Evolutionary conservation across 2,329 filamentous ascomycete genomes (phyloP).

Genomic region (Bisporella sp.): DNA sequence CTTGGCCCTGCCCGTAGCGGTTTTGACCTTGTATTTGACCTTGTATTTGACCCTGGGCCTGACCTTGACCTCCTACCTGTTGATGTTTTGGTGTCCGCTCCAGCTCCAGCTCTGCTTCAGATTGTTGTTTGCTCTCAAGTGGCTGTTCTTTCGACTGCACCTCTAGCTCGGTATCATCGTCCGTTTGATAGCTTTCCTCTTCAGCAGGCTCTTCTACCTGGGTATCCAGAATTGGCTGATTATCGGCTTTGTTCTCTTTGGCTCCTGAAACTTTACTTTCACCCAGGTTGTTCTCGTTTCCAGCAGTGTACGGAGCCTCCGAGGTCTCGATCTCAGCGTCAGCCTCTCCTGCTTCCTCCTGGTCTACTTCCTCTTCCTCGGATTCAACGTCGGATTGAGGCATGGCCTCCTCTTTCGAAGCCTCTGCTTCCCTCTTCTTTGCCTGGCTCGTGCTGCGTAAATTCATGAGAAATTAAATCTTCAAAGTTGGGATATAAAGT

Average conservation of each 20-base stretch:
- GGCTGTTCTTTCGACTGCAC: neutral
- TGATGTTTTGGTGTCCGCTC: neutral
- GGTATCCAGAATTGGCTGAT: neutral
- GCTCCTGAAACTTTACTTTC: neutral
- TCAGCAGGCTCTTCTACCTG: neutral
- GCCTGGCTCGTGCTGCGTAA: neutral
- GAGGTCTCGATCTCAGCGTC: neutral
- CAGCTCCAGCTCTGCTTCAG: neutral
- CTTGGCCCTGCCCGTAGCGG: neutral
- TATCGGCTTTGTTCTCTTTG: neutral
- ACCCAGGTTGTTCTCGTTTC: too few species aligned
- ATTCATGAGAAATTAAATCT: neutral
- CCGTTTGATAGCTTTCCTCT: neutral
- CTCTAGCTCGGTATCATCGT: neutral
- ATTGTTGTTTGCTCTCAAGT: neutral
- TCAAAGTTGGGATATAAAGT: neutral
- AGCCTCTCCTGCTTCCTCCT: neutral
- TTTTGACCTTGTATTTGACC: neutral
- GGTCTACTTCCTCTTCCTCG: neutral
- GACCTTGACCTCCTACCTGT: neutral
- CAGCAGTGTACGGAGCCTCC: too few species aligned
- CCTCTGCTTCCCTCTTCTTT: constrained; percentile 26
- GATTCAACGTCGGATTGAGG: neutral
- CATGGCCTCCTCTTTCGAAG: neutral
- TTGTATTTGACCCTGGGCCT: neutral